phyloP scores from a whole-genome alignment of 2,329 filamentous ascomycete genomes.

The Botrytis cinerea region DNA sequence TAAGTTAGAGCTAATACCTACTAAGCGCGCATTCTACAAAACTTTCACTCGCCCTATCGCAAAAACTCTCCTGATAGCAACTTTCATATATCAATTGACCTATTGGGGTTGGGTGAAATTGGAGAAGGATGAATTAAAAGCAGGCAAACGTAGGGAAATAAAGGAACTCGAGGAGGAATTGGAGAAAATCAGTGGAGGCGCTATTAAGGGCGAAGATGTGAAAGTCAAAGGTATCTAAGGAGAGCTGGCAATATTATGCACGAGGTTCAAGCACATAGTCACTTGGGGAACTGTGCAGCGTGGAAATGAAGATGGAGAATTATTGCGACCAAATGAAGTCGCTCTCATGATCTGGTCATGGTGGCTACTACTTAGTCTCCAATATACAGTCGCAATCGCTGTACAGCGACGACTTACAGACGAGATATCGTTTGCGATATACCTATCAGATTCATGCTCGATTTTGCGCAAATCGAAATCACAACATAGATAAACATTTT shows the following conservation, averaged over 20 bases:
- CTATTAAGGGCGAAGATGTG: constrained; percentile 21
- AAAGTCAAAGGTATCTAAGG: constrained; percentile 19
- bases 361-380: not conserved
- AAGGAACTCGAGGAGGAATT: constrained; percentile 21
- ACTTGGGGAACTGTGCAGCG: not conserved
- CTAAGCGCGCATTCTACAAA: constrained; percentile 69
- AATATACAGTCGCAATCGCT: not conserved
- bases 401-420: not conserved
- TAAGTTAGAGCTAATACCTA: not conserved
- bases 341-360: not conserved
- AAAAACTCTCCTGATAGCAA: constrained; percentile 72
- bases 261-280: not conserved
- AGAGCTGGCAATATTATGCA: not conserved
- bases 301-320: not conserved
- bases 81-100: constrained; percentile 75
- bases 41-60: constrained; percentile 71
- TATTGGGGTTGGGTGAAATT: constrained; percentile 77
- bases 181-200: constrained; percentile 16
- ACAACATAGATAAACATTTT: not conserved
- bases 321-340: too few species aligned
- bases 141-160: constrained; percentile 46
- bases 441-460: not conserved
- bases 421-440: not conserved
- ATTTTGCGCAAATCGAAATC: not conserved
- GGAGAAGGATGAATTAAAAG: constrained; percentile 68